Evolutionary conservation across 176 grass and related monocot species (phyloP), one percentile per base, ranked within the genome.

Genomic region (Oryza punctata): DNA sequence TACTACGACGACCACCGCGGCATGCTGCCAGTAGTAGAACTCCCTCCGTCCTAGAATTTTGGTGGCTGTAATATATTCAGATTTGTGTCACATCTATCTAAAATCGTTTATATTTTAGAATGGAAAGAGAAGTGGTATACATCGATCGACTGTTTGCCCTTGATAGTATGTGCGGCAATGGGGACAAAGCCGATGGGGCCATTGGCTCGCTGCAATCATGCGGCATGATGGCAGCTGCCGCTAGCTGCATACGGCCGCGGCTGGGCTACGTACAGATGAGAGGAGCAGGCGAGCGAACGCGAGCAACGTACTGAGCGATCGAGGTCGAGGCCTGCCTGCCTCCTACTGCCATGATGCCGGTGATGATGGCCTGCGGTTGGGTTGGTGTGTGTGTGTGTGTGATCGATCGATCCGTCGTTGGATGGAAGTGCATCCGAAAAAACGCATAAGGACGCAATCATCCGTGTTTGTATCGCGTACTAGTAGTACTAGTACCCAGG

Each of bases 391-490:
- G 78, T 21, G 79, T 59, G 52, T 65, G 78, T 21, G 79, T 59
- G 52, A 63, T 47, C 14, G 46, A 49, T 46, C 44, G 44, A 49
- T 49, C 46, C 46, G 47, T 24, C 57, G 54, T 59, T n/a, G 63
- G 43, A 59, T 26, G 54, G 57, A 24, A 30, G 63, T 38, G 37
- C 37, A 10, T 10, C 59, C 25, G 18, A 6, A 63, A 64, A 67
- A 78, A n/a, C 50, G 76, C 79, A 75, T 83, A 33, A 86, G 79
- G 74, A 43, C 19, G 89, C 75, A 87, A 83, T 83, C 84, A 90
- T 79, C 27, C 74, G 0, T 69, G 88, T 83, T 74, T 68, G 88
- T 73, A 82, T 57, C 50, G 50, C 15, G 1, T 57, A 57, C 37
- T 35, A 35, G 19, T 49, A 46, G 33, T 30, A 37, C 44, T n/a